Base-by-base conservation (phyloP, 2,329 filamentous ascomycete genomes). In the Aspergillus arachidicola region DNA sequence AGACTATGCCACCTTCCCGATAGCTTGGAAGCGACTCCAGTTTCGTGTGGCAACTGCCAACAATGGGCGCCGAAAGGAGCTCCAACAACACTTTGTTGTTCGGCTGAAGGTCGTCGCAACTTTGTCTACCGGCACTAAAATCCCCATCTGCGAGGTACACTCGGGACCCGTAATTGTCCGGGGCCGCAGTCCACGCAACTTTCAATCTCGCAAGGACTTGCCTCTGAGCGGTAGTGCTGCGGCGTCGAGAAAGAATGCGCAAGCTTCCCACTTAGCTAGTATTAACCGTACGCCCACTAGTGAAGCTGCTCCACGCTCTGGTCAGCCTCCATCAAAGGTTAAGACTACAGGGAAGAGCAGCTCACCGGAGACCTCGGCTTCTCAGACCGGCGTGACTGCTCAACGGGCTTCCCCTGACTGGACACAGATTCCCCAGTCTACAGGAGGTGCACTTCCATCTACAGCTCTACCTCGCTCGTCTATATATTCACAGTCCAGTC, bases 11-110 rank as follows among this genome's bases (percentile, higher is more conserved):
- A 93, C 92, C 51, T 96, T 96, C 71, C 94, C 94, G 5, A 94
- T 98, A 67, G 92, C 93, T 54, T 98, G 94, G 93, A 93, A 95
- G 72, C 87, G 94, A 62, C 81, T 98, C 65, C 94, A 98, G 73
- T 98, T 98, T 75, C 86, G 94, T 71, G 96, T 94, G 76, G 94
- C 94, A 21, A 98, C 94, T 10, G 94, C 94, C 61, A 98, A 98
- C 80, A 98, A 98, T 75, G 94, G 94, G 12, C 88, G 94, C 64
- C 86, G 94, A 66, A 96, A 97, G 81, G 94, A 98, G 76, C 85
- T 98, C 53, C 94, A 98, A 75, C 94, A 98, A 75, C 94, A 98
- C 80, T 98, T 98, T 77, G 89, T 96, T 12, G 85, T 98, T 62
- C 90, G 93, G 66, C 82, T 98, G 58, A 96, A 94, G 77, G 89